phyloP scores from a whole-genome alignment of 106 monocot species.

The Apostasia shenzhenica region DNA sequence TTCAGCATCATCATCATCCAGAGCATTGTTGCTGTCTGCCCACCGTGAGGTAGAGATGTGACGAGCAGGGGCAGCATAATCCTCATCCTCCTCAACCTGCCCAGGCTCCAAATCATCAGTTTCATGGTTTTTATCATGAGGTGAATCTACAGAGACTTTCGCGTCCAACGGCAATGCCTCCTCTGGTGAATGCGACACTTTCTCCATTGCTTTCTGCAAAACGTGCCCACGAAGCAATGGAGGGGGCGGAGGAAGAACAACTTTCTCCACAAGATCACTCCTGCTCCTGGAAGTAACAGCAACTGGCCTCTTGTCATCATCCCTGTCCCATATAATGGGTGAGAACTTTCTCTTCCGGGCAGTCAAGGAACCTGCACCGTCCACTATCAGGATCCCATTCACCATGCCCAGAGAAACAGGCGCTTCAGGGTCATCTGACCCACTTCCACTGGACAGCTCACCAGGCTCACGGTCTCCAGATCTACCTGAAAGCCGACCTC shows the following conservation, averaged over 20 bases:
- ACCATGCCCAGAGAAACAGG: neutral
- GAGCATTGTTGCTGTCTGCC: slow-evolving; percentile 46
- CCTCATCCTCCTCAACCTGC: slow-evolving; percentile 36
- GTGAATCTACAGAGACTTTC: slow-evolving; percentile 1
- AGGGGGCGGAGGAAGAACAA: slow-evolving; percentile 29
- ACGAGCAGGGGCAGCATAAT: slow-evolving; percentile 28
- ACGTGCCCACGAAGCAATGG: slow-evolving; percentile 23
- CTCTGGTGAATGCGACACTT: neutral
- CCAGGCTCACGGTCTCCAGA: slow-evolving; percentile 48
- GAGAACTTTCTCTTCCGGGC: slow-evolving; percentile 64
- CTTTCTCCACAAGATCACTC: neutral
- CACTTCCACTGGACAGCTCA: slow-evolving; percentile 43
- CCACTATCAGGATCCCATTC: slow-evolving; percentile 4
- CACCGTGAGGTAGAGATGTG: slow-evolving; percentile 72
- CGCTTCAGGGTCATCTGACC: slow-evolving; percentile 23
- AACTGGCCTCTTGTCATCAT: slow-evolving; percentile 10
- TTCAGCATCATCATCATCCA: slow-evolving; percentile 31
- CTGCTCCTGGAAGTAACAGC: neutral
- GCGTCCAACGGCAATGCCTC: neutral
- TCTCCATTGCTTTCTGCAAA: neutral
- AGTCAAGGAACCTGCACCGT: slow-evolving; percentile 3
- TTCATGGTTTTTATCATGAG: neutral
- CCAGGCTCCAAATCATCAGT: slow-evolving; percentile 18
- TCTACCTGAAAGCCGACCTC: neutral
- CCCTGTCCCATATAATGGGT: slow-evolving; percentile 40